Base-by-base conservation (phyloP, 2,329 filamentous ascomycete genomes). In the Pseudovirgaria hyperparasitica region DNA sequence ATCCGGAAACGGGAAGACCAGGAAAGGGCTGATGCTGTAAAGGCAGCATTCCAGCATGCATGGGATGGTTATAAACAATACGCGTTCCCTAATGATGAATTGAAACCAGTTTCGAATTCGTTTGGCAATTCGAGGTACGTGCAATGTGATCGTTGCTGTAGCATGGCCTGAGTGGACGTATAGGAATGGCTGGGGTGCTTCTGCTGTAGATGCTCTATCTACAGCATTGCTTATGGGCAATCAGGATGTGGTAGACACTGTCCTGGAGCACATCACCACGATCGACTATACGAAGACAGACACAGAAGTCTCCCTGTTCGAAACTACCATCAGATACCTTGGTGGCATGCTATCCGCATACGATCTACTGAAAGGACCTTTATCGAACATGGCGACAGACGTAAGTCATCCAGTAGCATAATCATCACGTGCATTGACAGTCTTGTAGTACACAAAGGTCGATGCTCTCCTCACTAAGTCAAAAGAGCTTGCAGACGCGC, bases 291-390 rank as follows among this genome's bases (percentile, higher is more conserved):
- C 66, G 22, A 58, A 62, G 8, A 80, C 76, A 3, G 8, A 33
- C 1, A 36, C 35, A 2, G 54, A 62, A 7, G 72, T 92, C 25
- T 87, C 78, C 19, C 55, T 93, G 6, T 93, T 93, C 43, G 85
- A 93, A 55, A 92, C 82, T 0, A 93, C 82, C 1, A 92, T 93
- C 44, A 75, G 85, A 16, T 92, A 92, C 43, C 58, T 93, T 1
- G 85, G 72, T 7, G 85, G 84, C 10, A 63, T 93, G 41, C 47
- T 93, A 6, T 80, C 84, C 3, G 81, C 64, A 4, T 77, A 81
- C 40, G 78, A 82, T 46, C 63, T 93, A 25, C 58, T 92, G 24
- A 75, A 60, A 1, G 80, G 79, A 0, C 77, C 78, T 1, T 61
- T 75, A 11, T 56, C 62, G 10, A 37, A 63, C 17, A 54, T 76